Base-by-base conservation (phyloP, 306 rosid species). In the Senna tora region DNA sequence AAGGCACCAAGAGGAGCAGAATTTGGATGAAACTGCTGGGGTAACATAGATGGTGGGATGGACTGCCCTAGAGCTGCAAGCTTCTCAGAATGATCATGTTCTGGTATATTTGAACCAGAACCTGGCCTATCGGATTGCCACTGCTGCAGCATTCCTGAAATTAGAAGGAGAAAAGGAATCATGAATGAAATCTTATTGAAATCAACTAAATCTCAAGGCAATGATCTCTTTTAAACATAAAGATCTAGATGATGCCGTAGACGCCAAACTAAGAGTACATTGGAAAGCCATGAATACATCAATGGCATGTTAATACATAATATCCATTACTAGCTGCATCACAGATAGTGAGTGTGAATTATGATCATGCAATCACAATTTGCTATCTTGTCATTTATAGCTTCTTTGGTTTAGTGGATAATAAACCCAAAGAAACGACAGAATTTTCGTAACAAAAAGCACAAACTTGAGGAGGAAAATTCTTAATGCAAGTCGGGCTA, bases 121-220 rank as follows among this genome's bases (percentile, higher is more conserved):
- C 80, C 70, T 79, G 77, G 82, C 75, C 92, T 75, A 69, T 94
- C 97, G 38, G 87, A 79, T 73, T 87, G 97, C 99, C 99, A 91
- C 49, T 79, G 96, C 68, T 73, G 83, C 72, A 78, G 50, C 61
- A 91, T 25, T 70, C 93, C 99, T 94, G 85, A 76, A 72, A 70
- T 68, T 62, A 46, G 67, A 56, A 67, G 60, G 22, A 58, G 46
- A 66, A 22, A 69, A 66, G 38, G 41, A 69, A 45, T 13, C 19
- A 36, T 25, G 42, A 9, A 76, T 38, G 19, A 56, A 42, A 49
- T 55, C 65, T 55, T 5, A 62, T 33, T 73, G 58, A 76, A 63
- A 41, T 74, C 45, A 50, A 25, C 39, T 20, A 67, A 46, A 63
- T 52, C 69, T 62, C 55, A 20, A 52, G 57, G 62, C 36, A 70